Evolutionary conservation across 176 grass and related monocot genomes (phyloP), one percentile per base, ranked within the genome.

Genomic region (Olyra latifolia): DNA sequence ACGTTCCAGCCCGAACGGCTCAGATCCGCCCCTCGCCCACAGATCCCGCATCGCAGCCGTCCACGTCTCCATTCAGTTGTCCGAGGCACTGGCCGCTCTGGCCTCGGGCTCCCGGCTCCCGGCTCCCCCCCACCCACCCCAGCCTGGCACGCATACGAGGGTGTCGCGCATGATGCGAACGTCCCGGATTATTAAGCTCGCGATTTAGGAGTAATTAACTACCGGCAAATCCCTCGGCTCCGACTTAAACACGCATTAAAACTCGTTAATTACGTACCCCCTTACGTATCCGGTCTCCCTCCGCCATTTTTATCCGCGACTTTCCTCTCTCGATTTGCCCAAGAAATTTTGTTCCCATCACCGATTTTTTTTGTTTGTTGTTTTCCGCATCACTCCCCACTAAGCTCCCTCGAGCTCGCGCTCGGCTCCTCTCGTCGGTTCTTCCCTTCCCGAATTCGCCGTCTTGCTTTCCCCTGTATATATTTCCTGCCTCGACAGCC

Each of bases 81-180:
- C 44, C 32, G 45, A 30, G 40, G 82, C 53, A 52, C 75, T 32
- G 12, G 24, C 83, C 66, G 75, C 35, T 66, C 12, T 3, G 23
- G 17, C 3, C 1, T 19, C 8, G n/a, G n/a, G n/a, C n/a, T n/a
- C n/a, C n/a, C n/a, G n/a, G n/a, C n/a, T n/a, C n/a, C n/a, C n/a
- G n/a, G n/a, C n/a, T n/a, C n/a, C n/a, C n/a, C n/a, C n/a, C n/a
- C n/a, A n/a, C n/a, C n/a, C n/a, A n/a, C n/a, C n/a, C 48, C 69
- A 86, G 84, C n/a, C 76, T 86, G 77, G 77, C 76, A 80, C 84
- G 77, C 84, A 74, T 68, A 69, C 84, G 84, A 87, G 40, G 77
- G 84, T 77, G 70, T 75, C 77, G 69, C 43, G n/a, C 50, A 74
- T 61, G 69, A 75, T 69, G 84, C 61, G 20, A 46, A 65, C 60